Conservation (phyloP, 2,329 filamentous ascomycete genomes). For the Ophiostoma tasmaniense region DNA sequence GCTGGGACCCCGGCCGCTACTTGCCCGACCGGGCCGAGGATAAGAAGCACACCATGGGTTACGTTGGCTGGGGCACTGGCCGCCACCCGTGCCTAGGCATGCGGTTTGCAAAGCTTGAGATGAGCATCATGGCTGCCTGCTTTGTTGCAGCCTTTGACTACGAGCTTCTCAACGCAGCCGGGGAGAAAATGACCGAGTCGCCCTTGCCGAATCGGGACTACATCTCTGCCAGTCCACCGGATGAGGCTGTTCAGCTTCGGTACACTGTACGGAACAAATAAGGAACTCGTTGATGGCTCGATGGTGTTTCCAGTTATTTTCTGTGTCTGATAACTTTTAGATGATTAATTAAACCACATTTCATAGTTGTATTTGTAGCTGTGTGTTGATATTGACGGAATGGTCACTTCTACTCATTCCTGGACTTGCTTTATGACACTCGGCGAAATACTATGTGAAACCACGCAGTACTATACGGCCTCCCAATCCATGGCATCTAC, state of each 20-base stretch:
- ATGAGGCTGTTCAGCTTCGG: slow-evolving; percentile 28
- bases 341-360: background rate
- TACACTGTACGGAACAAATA: slow-evolving; percentile 24
- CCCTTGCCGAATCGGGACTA: slow-evolving; percentile 31
- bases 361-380: too few species aligned
- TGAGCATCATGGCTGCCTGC: slow-evolving; percentile 40
- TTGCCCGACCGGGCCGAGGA: slow-evolving; percentile 40
- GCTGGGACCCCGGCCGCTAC: slow-evolving; percentile 44
- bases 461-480: slow-evolving; percentile 14
- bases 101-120: slow-evolving; percentile 46
- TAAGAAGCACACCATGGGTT: slow-evolving; percentile 25
- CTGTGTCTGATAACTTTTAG: background rate
- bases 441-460: background rate
- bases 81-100: slow-evolving; percentile 29
- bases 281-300: background rate
- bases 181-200: slow-evolving; percentile 26
- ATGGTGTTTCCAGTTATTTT: background rate
- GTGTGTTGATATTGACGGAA: too few species aligned
- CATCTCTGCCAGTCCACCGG: slow-evolving; percentile 33
- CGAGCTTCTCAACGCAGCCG: slow-evolving; percentile 32
- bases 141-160: slow-evolving; percentile 44
- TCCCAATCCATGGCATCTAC: slow-evolving; percentile 40
- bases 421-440: background rate
- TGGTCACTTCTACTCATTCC: too few species aligned
- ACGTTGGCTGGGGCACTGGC: slow-evolving; percentile 31